phyloP scores from a whole-genome alignment of 441 rosid species.

The Mallotus repandus region DNA sequence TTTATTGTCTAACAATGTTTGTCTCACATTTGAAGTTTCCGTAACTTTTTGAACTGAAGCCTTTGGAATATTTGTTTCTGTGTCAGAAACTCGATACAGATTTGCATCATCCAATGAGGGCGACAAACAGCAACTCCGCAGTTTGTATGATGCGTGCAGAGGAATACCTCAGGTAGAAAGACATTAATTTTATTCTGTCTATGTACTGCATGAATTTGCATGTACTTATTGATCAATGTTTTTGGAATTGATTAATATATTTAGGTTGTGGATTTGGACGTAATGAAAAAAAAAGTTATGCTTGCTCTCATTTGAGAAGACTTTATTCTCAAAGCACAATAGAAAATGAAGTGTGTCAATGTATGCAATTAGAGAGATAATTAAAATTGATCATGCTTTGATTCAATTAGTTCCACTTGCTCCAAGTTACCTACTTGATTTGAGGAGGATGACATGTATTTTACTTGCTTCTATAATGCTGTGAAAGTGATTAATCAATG shows the following conservation, averaged over 20 bases:
- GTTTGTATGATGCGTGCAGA: conserved; percentile 53
- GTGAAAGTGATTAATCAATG: not conserved
- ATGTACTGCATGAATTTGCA: conserved; percentile 11
- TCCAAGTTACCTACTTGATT: not conserved
- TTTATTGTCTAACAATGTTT: not conserved
- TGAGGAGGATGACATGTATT: not conserved
- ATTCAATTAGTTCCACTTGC: not conserved
- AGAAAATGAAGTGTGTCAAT: too few species aligned
- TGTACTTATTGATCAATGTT: not conserved
- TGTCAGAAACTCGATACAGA: conserved; percentile 43
- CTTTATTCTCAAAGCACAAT: not conserved
- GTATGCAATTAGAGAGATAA: not conserved
- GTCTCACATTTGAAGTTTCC: not conserved
- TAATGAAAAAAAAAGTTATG: not conserved
- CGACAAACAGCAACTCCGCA: conserved; percentile 50
- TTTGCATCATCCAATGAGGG: conserved; percentile 46
- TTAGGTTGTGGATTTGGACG: not conserved
- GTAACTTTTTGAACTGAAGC: conserved; percentile 7
- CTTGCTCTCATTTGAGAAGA: not conserved
- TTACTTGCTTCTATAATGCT: not conserved
- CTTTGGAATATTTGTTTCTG: conserved; percentile 10
- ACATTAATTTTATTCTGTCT: conserved; percentile 10
- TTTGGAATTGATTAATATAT: not conserved
- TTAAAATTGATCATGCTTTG: not conserved
- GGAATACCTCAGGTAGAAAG: conserved; percentile 49